Conservation (phyloP, 352 stramenopile genomes). For the Saprolegnia parasitica region DNA sequence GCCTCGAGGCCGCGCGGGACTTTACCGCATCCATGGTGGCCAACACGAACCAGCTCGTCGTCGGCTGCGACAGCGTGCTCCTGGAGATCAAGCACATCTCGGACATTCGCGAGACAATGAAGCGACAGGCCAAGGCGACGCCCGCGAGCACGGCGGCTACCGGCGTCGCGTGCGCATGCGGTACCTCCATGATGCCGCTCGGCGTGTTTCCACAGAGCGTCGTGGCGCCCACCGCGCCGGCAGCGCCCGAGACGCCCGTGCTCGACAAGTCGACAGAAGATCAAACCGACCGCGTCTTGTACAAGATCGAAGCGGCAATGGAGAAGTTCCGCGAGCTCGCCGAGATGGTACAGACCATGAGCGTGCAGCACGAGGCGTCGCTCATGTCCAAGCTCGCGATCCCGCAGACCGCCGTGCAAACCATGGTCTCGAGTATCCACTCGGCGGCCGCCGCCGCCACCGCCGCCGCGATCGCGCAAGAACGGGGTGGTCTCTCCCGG, state of each 20-base stretch:
- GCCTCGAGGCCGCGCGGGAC: conserved; percentile 71
- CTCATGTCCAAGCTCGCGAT: conserved; percentile 71
- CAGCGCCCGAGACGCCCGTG: conserved; percentile 15
- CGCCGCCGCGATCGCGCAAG: conserved; percentile 64
- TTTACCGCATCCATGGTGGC: conserved; percentile 83
- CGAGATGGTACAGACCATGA: conserved; percentile 77
- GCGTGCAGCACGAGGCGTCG: conserved; percentile 79
- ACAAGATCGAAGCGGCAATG: conserved; percentile 70
- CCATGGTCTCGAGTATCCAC: conserved; percentile 54
- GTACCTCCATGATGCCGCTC: conserved; percentile 25
- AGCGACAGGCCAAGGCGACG: neutral
- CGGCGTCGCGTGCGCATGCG: neutral
- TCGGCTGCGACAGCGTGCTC: conserved; percentile 65
- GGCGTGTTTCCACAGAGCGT: neutral
- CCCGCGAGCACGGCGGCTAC: neutral
- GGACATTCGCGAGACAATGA: conserved; percentile 41
- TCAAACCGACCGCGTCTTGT: conserved; percentile 68
- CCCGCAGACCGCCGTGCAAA: conserved; percentile 49
- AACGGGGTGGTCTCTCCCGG: conserved; percentile 52
- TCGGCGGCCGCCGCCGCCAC: conserved; percentile 57
- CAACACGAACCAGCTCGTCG: conserved; percentile 74
- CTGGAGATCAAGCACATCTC: conserved; percentile 70
- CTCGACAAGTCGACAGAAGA: conserved; percentile 69
- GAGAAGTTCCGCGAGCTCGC: conserved; percentile 63
- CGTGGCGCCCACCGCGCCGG: neutral